These are phyloP conservation scores for Dovyalis caffra DNA, from an alignment of 345 rosid species.

Conservation along the genomic window DNA sequence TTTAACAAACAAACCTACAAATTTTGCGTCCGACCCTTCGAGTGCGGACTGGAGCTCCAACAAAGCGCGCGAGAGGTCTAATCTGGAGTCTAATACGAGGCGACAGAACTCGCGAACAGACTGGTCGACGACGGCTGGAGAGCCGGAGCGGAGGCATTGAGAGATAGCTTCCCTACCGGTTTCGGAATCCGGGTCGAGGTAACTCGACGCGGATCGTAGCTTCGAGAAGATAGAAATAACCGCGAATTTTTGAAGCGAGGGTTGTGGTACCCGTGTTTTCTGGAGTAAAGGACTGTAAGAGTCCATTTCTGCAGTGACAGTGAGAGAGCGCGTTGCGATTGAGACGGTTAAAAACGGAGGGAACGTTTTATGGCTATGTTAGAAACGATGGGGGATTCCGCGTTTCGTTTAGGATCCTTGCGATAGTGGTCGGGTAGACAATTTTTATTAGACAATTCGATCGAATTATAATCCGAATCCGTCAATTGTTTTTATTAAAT, in stretches of 20 bases:
- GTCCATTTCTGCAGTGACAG: constrained; percentile 42
- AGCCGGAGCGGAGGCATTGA: constrained; percentile 59
- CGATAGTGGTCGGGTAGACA: too few relatives aligned
- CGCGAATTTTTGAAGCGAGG: constrained; percentile 74
- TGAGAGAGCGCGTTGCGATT: not conserved
- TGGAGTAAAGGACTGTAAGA: constrained; percentile 61
- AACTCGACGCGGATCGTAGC: constrained; percentile 58
- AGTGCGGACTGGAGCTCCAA: constrained; percentile 86
- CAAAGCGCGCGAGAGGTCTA: constrained; percentile 55
- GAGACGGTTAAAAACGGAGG: not conserved
- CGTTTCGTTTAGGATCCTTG: too few relatives aligned
- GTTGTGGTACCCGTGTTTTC: constrained; percentile 73
- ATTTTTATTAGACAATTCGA: too few relatives aligned
- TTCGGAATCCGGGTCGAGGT: constrained; percentile 52
- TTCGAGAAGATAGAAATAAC: constrained; percentile 78
- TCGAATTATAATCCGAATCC: too few relatives aligned
- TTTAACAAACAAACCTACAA: constrained; percentile 56
- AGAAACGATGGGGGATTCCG: too few relatives aligned
- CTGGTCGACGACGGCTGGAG: constrained; percentile 78
- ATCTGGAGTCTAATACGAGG: constrained; percentile 55
- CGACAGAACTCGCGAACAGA: constrained; percentile 87
- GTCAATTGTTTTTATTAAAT: too few relatives aligned
- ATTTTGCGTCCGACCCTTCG: constrained; percentile 63
- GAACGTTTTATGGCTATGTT: not conserved
- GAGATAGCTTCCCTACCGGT: constrained; percentile 66